Percentiles rank a stretch among this genome's conserved stretches.
Evolutionary conservation across 2,329 filamentous ascomycete genomes (phyloP).

Genomic region (Ampelomyces quisqualis): DNA sequence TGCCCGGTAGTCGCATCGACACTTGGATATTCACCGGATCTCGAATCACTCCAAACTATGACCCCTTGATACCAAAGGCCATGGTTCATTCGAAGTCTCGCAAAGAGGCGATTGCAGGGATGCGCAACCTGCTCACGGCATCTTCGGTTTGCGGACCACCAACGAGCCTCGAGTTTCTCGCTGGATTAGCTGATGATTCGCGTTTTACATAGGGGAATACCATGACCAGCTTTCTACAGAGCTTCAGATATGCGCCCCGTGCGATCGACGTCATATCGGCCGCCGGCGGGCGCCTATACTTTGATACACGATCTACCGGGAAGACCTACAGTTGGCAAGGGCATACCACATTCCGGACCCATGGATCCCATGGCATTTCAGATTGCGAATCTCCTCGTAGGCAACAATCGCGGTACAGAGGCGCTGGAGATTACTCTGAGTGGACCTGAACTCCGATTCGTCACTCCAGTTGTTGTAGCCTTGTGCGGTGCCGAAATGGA

Average conservation of each 20-base stretch:
- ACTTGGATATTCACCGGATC: conserved; percentile 64
- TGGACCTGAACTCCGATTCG: conserved; percentile 60
- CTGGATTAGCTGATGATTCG: conserved; percentile 50
- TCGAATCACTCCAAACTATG: conserved; percentile 59
- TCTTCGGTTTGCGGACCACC: conserved; percentile 56
- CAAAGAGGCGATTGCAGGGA: conserved; percentile 47
- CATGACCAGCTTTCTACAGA: conserved; percentile 57
- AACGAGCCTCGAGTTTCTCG: conserved; percentile 60
- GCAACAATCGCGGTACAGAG: conserved; percentile 56
- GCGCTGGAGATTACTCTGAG: conserved; percentile 61
- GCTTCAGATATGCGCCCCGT: conserved; percentile 52
- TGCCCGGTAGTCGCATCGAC: conserved; percentile 57
- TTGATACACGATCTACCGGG: conserved; percentile 61
- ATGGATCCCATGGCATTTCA: conserved; percentile 63
- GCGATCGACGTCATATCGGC: conserved; percentile 59
- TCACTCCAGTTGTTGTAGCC: conserved; percentile 56
- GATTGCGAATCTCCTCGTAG: conserved; percentile 61
- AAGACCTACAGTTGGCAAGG: conserved; percentile 57
- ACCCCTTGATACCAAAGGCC: conserved; percentile 60
- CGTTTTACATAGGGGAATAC: conserved; percentile 55
- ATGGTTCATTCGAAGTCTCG: conserved; percentile 55
- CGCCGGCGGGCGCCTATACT: conserved; percentile 57
- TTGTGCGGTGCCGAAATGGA: conserved; percentile 59
- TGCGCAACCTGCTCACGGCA: conserved; percentile 48
- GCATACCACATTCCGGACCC: conserved; percentile 60